phyloP scores from a whole-genome alignment of 768 basidiomycete species.

The Panaeolus cyanescens region DNA sequence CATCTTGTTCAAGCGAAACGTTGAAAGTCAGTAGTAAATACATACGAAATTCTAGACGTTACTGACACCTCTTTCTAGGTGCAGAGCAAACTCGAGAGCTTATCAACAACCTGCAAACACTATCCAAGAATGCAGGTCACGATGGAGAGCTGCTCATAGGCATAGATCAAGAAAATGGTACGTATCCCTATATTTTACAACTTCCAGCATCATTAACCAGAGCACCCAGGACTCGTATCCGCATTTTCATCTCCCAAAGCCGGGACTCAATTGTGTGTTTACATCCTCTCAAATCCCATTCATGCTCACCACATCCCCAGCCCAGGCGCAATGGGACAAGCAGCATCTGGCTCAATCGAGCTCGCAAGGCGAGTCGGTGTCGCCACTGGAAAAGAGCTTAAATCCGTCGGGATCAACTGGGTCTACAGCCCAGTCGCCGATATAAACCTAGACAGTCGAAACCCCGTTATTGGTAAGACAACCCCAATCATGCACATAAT shows the following conservation, averaged over 20 bases:
- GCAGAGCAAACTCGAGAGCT: constrained; percentile 51
- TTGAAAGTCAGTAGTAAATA: constrained; percentile 41
- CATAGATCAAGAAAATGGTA: constrained; percentile 76
- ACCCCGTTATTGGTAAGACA: constrained; percentile 68
- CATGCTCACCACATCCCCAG: constrained; percentile 30
- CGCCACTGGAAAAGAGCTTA: constrained; percentile 58
- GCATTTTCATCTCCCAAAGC: constrained; percentile 59
- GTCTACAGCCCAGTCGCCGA: constrained; percentile 72
- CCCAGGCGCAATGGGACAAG: constrained; percentile 75
- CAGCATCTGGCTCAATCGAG: constrained; percentile 50
- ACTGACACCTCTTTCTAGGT: too few species aligned
- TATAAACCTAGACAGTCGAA: constrained; percentile 67
- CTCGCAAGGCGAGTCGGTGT: constrained; percentile 44
- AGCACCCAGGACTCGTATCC: constrained; percentile 59
- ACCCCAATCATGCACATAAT: not conserved
- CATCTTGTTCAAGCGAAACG: constrained; percentile 71
- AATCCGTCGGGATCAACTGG: constrained; percentile 70
- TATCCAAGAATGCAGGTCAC: constrained; percentile 62
- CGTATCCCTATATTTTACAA: not conserved
- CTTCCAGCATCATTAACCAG: not conserved
- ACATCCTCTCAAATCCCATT: not conserved
- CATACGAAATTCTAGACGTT: not conserved
- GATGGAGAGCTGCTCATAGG: constrained; percentile 60
- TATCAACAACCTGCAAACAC: constrained; percentile 48
- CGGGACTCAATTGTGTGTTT: constrained; percentile 68